phyloP scores from a whole-genome alignment of 495 filamentous ascomycete genomes.

The Xylaria grammica region DNA sequence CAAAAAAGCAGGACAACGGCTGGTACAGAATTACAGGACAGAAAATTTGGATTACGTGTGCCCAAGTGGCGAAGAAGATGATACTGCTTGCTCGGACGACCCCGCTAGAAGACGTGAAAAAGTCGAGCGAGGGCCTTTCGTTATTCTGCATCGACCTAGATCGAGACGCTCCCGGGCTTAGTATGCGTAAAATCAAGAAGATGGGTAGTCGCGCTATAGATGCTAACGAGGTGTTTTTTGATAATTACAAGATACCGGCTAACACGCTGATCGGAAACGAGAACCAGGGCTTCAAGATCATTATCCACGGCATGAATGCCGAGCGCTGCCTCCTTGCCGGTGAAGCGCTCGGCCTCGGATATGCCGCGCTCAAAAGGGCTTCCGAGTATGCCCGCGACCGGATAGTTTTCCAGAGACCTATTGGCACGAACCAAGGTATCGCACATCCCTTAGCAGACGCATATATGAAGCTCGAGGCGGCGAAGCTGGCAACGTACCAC shows the following conservation, averaged over 20 bases:
- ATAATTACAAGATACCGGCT: slow-evolving; percentile 67
- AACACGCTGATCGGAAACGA: slow-evolving; percentile 70
- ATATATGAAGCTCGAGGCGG: slow-evolving; percentile 81
- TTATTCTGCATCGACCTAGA: slow-evolving; percentile 79
- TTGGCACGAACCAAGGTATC: slow-evolving; percentile 77
- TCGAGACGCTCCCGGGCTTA: slow-evolving; percentile 59
- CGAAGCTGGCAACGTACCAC: slow-evolving; percentile 79
- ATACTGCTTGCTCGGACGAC: slow-evolving; percentile 77
- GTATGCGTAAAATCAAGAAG: slow-evolving; percentile 75
- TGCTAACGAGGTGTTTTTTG: slow-evolving; percentile 85
- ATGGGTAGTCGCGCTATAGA: slow-evolving; percentile 83
- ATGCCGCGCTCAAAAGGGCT: slow-evolving; percentile 69
- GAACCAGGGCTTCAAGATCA: slow-evolving; percentile 74
- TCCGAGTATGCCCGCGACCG: slow-evolving; percentile 71
- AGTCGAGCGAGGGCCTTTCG: slow-evolving; percentile 71
- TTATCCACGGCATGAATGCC: slow-evolving; percentile 85
- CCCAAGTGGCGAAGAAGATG: slow-evolving; percentile 79
- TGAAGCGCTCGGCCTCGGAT: slow-evolving; percentile 78
- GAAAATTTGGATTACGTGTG: slow-evolving; percentile 85
- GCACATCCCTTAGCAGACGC: slow-evolving; percentile 75
- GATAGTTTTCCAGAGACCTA: slow-evolving; percentile 71
- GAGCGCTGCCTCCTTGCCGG: slow-evolving; percentile 78
- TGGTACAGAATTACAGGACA: slow-evolving; percentile 70
- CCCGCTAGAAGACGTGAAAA: slow-evolving; percentile 66
- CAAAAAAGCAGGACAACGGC: slow-evolving; percentile 53